Percentiles rank a stretch among this genome's conserved stretches.
Conservation (phyloP, 2,329 filamentous ascomycete genomes). For the Fusarium siculi region DNA sequence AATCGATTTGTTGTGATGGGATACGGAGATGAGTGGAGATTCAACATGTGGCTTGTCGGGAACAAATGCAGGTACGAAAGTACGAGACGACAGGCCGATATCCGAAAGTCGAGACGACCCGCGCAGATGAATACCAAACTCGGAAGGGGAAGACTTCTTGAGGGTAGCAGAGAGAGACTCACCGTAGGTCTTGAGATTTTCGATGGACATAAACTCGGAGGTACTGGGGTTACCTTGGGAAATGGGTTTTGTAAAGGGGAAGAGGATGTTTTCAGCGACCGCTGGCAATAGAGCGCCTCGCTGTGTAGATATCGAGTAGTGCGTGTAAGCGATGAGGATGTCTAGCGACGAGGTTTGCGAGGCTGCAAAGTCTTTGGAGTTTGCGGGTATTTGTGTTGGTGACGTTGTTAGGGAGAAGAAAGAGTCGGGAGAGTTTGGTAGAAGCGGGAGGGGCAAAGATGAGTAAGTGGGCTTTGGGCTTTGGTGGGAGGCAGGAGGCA, state of each 20-base stretch:
- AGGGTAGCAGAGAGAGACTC: constrained; percentile 52
- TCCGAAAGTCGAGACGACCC: background rate
- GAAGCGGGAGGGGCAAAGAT: constrained; percentile 41
- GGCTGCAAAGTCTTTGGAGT: constrained; percentile 26
- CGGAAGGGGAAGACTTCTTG: too few relatives aligned
- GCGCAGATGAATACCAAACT: background rate
- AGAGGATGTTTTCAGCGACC: constrained; percentile 59
- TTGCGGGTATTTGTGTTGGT: constrained; percentile 41
- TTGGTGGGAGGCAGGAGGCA: constrained; percentile 15
- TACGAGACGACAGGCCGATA: background rate
- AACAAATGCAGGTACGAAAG: constrained; percentile 43
- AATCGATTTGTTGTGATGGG: background rate
- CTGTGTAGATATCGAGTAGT: constrained; percentile 45
- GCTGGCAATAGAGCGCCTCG: constrained; percentile 61
- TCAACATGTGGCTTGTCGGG: constrained; percentile 28
- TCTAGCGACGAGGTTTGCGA: constrained; percentile 37
- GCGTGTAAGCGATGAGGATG: constrained; percentile 3
- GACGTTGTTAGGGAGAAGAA: constrained; percentile 38
- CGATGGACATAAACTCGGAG: constrained; percentile 97
- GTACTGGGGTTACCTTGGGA: constrained; percentile 67
- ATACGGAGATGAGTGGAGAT: constrained; percentile 26
- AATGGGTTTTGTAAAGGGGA: constrained; percentile 59
- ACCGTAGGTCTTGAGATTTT: constrained; percentile 98
- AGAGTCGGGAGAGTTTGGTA: constrained; percentile 15
- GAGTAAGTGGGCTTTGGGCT: constrained; percentile 32